A percentile compares a stretch with the other conserved stretches of the same genome.
Conservation (phyloP, 78 protist genomes). For the Tieghemostelium lacteum region DNA sequence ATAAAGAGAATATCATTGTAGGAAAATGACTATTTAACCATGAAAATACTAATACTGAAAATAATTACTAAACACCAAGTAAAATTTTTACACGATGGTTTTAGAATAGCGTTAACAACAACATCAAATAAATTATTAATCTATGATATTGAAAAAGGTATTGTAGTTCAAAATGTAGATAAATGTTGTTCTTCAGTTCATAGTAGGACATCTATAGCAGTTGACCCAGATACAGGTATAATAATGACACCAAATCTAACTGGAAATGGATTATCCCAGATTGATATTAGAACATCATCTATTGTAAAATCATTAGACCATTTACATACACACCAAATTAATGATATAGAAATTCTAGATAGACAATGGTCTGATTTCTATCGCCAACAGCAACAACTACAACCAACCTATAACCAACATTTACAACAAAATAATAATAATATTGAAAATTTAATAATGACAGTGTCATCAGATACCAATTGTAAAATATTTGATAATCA, state of each 20-base stretch:
- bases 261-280: constrained; percentile 40
- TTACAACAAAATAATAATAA: neutral
- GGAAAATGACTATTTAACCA: no score
- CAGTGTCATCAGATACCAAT: constrained; percentile 20
- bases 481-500: constrained; percentile 1
- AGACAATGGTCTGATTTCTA: constrained; percentile 28
- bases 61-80: no score
- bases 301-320: constrained; percentile 17
- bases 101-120: constrained; percentile 51
- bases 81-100: constrained; percentile 34
- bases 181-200: constrained; percentile 36
- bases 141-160: constrained; percentile 42
- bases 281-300: constrained; percentile 29
- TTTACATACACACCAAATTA: constrained; percentile 35
- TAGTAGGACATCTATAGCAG: constrained; percentile 31
- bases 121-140: constrained; percentile 56
- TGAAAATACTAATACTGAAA: no score
- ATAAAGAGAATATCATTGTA: no score
- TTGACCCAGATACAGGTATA: constrained; percentile 21
- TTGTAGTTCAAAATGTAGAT: constrained; percentile 36
- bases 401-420: no score
- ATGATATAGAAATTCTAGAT: constrained; percentile 35
- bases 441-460: neutral
- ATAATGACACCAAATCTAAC: constrained; percentile 27
- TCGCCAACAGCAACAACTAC: neutral